These are phyloP conservation scores for Elongisporangium prolatum DNA, from an alignment of 352 stramenopile genomes.

Conservation along the genomic window DNA sequence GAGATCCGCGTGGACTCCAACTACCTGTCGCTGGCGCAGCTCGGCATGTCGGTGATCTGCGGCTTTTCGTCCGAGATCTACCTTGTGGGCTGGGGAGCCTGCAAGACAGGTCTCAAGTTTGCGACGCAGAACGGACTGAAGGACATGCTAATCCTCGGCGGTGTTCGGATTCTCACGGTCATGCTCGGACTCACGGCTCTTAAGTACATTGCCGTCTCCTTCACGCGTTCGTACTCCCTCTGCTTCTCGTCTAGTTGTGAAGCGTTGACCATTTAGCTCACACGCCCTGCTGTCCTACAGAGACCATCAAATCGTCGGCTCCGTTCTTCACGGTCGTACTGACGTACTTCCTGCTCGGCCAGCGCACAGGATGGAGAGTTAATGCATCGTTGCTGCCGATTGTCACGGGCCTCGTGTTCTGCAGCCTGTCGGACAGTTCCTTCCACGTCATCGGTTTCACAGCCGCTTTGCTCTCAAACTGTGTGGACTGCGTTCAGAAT, in stretches of 20 bases:
- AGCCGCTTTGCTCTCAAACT: constrained; percentile 87
- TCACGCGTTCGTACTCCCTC: constrained; percentile 61
- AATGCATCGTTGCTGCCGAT: constrained; percentile 87
- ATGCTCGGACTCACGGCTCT: constrained; percentile 87
- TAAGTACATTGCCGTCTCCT: constrained; percentile 91
- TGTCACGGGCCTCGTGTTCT: constrained; percentile 79
- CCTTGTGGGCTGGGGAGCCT: constrained; percentile 57
- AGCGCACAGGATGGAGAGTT: constrained; percentile 78
- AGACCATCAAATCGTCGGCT: constrained; percentile 91
- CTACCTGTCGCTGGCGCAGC: constrained; percentile 65
- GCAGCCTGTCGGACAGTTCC: constrained; percentile 79
- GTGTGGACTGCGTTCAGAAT: constrained; percentile 91
- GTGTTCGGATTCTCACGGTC: constrained; percentile 82
- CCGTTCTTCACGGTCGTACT: constrained; percentile 90
- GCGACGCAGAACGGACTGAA: constrained; percentile 58
- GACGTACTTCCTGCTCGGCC: constrained; percentile 77
- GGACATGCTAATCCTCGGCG: constrained; percentile 80
- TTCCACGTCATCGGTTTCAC: constrained; percentile 89
- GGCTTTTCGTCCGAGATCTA: constrained; percentile 68
- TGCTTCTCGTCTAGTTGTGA: background rate
- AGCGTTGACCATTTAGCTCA: constrained; percentile 10
- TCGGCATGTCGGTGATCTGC: constrained; percentile 76
- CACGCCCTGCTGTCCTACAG: constrained; percentile 16
- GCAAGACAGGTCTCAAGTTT: constrained; percentile 45
- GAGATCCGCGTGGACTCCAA: constrained; percentile 77